phyloP scores from a whole-genome alignment of 192 early-diverging fungal species.

The Glomus cerebriforme region DNA sequence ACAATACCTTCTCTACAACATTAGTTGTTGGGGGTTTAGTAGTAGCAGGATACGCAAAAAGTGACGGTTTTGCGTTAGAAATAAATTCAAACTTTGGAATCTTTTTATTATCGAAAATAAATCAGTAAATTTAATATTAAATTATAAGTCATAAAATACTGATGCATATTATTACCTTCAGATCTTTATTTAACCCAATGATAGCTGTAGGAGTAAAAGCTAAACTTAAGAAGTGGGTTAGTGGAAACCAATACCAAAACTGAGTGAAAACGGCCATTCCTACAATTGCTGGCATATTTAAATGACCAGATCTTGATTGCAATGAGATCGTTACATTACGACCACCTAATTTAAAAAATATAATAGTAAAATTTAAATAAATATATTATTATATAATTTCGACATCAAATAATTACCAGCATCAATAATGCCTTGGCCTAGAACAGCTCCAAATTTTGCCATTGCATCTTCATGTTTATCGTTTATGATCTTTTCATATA shows the following conservation, averaged over 20 bases:
- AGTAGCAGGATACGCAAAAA: slow-evolving; percentile 92
- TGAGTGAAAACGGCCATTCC: slow-evolving; percentile 98
- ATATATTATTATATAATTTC: background rate
- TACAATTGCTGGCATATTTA: slow-evolving; percentile 94
- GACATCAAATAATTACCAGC: slow-evolving; percentile 60
- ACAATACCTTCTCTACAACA: slow-evolving; percentile 71
- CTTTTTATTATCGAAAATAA: slow-evolving; percentile 29
- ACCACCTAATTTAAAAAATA: slow-evolving; percentile 59
- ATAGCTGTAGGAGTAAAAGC: slow-evolving; percentile 94
- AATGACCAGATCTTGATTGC: slow-evolving; percentile 81
- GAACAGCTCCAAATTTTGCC: slow-evolving; percentile 92
- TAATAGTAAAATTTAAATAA: background rate
- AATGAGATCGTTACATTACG: slow-evolving; percentile 97
- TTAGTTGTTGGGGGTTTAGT: slow-evolving; percentile 80
- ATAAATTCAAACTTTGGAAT: slow-evolving; percentile 84
- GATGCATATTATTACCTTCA: slow-evolving; percentile 54
- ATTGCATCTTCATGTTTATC: slow-evolving; percentile 93
- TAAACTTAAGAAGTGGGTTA: slow-evolving; percentile 93
- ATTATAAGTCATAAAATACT: background rate
- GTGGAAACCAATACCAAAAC: slow-evolving; percentile 99
- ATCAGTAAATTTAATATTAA: background rate
- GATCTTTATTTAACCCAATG: slow-evolving; percentile 90
- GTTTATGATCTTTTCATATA: slow-evolving; percentile 84
- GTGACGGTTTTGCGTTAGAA: slow-evolving; percentile 82
- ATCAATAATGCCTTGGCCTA: slow-evolving; percentile 97